These are phyloP conservation scores for Vitis rupestris DNA, from an alignment of 164 flowering plant genomes.

Conservation along the genomic window DNA sequence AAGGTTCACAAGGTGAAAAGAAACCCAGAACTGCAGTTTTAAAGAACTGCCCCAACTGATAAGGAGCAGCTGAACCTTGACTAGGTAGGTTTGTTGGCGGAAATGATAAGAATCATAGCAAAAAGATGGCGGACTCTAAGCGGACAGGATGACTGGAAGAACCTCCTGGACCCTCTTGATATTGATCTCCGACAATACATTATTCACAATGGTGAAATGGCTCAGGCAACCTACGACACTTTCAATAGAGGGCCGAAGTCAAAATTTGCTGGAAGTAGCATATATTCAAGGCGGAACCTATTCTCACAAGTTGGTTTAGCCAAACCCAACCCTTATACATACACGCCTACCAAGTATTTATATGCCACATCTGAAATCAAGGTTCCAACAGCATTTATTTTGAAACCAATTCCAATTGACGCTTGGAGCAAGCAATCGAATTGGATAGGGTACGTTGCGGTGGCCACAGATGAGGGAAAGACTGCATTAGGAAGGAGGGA, in stretches of 20 bases:
- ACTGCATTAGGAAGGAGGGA: conserved; percentile 26
- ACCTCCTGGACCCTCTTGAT: conserved; percentile 57
- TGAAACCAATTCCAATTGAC: conserved; percentile 37
- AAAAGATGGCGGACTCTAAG: conserved; percentile 47
- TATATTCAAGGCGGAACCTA: conserved; percentile 25
- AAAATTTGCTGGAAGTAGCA: conserved; percentile 37
- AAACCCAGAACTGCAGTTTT: no score
- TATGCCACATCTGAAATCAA: conserved; percentile 36
- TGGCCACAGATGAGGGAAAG: conserved; percentile 22
- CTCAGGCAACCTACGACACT: conserved; percentile 38
- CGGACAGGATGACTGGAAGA: conserved; percentile 53
- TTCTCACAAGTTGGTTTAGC: conserved; percentile 29
- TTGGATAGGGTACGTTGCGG: conserved; percentile 44
- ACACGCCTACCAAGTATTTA: conserved; percentile 33
- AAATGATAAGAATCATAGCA: conserved; percentile 4
- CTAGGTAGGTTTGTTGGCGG: no score
- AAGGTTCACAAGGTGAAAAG: no score
- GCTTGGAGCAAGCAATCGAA: conserved; percentile 47
- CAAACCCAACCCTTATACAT: conserved; percentile 20
- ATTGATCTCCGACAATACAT: conserved; percentile 48
- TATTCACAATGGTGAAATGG: conserved; percentile 47
- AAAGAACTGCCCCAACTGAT: background rate
- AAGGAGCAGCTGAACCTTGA: background rate
- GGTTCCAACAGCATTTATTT: conserved; percentile 39
- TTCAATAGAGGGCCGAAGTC: conserved; percentile 40